A percentile compares a stretch with the other conserved stretches of the same genome.
Evolutionary conservation across 1,139 yeast species (phyloP).

Genomic region (Sugiyamaella neomexicana): DNA sequence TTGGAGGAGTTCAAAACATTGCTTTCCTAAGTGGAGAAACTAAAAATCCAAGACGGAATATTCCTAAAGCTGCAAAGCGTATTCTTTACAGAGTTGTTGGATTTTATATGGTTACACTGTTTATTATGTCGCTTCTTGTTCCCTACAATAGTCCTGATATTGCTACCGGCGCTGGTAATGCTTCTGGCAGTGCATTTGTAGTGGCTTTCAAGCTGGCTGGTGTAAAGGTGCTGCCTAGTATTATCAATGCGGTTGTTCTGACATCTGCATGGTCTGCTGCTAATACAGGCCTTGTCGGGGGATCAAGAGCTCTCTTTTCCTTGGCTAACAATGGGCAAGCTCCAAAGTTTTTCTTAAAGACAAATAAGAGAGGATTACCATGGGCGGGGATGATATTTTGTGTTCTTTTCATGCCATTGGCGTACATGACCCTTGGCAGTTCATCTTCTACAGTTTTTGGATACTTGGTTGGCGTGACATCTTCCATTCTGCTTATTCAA

Average conservation of each 20-base stretch:
- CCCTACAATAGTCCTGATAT: conserved; percentile 56
- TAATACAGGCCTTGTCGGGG: conserved; percentile 73
- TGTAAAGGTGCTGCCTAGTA: conserved; percentile 61
- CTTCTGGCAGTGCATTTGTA: conserved; percentile 71
- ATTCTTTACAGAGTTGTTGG: conserved; percentile 69
- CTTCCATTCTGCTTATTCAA: conserved; percentile 78
- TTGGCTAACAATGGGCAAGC: conserved; percentile 81
- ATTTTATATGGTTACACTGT: conserved; percentile 60
- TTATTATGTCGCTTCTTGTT: conserved; percentile 61
- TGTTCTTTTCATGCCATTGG: conserved; percentile 60
- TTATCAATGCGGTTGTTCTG: conserved; percentile 71
- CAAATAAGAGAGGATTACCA: conserved; percentile 76
- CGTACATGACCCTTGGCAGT: conserved; percentile 68
- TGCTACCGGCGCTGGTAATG: conserved; percentile 47
- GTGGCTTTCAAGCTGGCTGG: conserved; percentile 62
- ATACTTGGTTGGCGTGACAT: conserved; percentile 83
- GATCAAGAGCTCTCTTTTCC: conserved; percentile 80
- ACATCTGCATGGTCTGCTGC: conserved; percentile 72
- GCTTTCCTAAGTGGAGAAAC: conserved; percentile 88
- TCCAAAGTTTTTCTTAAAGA: conserved; percentile 69
- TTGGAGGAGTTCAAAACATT: conserved; percentile 79
- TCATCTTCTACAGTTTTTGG: conserved; percentile 64
- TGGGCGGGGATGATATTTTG: conserved; percentile 62
- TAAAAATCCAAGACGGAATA: conserved; percentile 63
- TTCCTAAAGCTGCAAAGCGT: conserved; percentile 70